Percentiles rank a stretch among this genome's conserved stretches.
These are phyloP conservation scores for Piper betle DNA, from an alignment of 164 flowering plant genomes.

Conservation along the genomic window DNA sequence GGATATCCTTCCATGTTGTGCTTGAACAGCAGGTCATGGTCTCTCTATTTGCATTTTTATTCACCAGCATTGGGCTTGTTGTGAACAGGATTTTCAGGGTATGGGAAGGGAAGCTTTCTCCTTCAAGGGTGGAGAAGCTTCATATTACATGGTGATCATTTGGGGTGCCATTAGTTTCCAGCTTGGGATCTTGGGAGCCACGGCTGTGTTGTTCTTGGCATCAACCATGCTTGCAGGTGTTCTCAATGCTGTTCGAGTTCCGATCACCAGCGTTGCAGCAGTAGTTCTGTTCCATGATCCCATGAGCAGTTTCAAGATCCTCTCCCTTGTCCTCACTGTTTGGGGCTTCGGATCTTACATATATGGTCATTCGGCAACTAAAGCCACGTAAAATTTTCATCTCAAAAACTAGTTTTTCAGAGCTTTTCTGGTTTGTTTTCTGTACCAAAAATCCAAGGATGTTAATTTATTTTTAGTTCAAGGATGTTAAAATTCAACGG, in stretches of 20 bases:
- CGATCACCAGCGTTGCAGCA: constrained; percentile 79
- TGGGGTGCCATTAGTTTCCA: constrained; percentile 82
- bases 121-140: constrained; percentile 46
- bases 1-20: constrained; percentile 78
- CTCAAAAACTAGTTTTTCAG: not conserved
- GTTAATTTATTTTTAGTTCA: too few species aligned
- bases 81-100: constrained; percentile 43
- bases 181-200: constrained; percentile 66
- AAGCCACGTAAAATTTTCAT: not conserved
- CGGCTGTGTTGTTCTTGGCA: constrained; percentile 59
- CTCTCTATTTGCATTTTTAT: constrained; percentile 53
- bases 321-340: constrained; percentile 63
- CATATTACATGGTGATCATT: constrained; percentile 52
- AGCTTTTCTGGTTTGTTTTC: not conserved
- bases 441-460: too few species aligned
- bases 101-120: constrained; percentile 52
- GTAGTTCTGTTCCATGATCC: constrained; percentile 65
- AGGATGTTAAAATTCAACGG: too few species aligned
- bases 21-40: constrained; percentile 95
- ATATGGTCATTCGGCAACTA: constrained; percentile 9
- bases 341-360: constrained; percentile 85
- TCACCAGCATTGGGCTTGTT: constrained; percentile 64
- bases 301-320: constrained; percentile 87
- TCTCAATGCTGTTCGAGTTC: constrained; percentile 76
- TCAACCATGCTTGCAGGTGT: constrained; percentile 87